A percentile compares a stretch with the other conserved stretches of the same genome.
Evolutionary conservation across 768 basidiomycete species (phyloP).

Genomic region (Lentinula guzmanii): DNA sequence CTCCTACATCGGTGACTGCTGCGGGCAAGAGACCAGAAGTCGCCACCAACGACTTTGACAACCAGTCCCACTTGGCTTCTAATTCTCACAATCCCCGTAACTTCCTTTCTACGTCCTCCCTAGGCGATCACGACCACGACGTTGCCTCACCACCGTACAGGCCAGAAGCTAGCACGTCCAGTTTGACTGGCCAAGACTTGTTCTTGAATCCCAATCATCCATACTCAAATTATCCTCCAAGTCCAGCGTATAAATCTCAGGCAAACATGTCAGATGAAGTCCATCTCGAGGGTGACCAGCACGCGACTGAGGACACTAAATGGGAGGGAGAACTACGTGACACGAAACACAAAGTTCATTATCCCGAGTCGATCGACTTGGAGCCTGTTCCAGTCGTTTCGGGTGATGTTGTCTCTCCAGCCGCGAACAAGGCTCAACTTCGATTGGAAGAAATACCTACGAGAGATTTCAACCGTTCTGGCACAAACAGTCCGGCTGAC

Average conservation of each 20-base stretch:
- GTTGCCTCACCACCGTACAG: slow-evolving; percentile 32
- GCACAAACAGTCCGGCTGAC: slow-evolving; percentile 22
- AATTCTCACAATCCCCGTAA: neutral
- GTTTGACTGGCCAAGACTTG: slow-evolving; percentile 14
- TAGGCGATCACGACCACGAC: slow-evolving; percentile 7
- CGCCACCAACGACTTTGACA: neutral
- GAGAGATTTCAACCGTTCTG: slow-evolving; percentile 4
- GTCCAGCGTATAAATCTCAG: slow-evolving; percentile 19
- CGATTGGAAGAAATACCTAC: neutral
- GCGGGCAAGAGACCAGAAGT: neutral
- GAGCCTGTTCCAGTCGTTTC: slow-evolving; percentile 15
- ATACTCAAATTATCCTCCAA: slow-evolving; percentile 17
- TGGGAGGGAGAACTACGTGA: slow-evolving; percentile 14
- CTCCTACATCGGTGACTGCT: neutral
- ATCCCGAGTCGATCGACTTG: slow-evolving; percentile 32
- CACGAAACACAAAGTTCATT: slow-evolving; percentile 45
- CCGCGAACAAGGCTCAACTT: slow-evolving; percentile 17
- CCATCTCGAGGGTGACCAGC: slow-evolving; percentile 12
- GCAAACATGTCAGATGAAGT: slow-evolving; percentile 14
- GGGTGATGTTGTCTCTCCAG: slow-evolving; percentile 4
- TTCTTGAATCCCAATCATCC: slow-evolving; percentile 1
- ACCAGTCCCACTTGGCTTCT: neutral
- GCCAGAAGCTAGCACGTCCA: slow-evolving; percentile 25
- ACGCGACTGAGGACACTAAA: slow-evolving; percentile 7
- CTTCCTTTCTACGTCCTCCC: neutral